A percentile compares a stretch with the other conserved stretches of the same genome.
phyloP scores from a whole-genome alignment of 2,329 filamentous ascomycete species.

The Penicillium sp. region DNA sequence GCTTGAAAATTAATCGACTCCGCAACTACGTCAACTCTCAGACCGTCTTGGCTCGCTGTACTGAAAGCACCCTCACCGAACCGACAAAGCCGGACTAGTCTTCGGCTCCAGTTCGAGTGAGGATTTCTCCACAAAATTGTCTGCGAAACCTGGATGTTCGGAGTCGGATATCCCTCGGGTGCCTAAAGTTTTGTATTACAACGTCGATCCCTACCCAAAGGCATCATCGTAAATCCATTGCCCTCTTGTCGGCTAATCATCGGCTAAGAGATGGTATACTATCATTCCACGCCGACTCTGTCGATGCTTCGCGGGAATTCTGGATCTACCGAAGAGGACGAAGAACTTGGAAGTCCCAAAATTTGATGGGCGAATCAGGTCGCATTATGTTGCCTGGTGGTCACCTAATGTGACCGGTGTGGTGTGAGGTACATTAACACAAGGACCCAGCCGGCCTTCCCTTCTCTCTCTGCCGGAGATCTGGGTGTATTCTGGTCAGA shows the following conservation, averaged over 20 bases:
- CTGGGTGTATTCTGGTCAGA: neutral
- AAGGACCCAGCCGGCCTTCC: no score
- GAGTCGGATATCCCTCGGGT: neutral
- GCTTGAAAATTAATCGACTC: neutral
- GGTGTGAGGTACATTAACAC: no score
- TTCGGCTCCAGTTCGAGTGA: neutral
- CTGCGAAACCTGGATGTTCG: neutral
- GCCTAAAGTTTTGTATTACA: neutral
- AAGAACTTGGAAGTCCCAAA: no score
- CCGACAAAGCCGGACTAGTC: neutral
- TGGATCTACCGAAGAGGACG: no score
- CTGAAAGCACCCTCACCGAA: neutral
- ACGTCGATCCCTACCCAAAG: neutral
- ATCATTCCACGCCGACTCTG: no score
- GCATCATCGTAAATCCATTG: neutral
- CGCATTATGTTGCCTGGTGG: neutral
- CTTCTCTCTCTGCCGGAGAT: neutral
- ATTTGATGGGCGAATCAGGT: no score
- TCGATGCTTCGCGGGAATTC: no score
- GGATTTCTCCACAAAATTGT: neutral
- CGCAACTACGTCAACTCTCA: neutral
- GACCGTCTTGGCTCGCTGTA: neutral
- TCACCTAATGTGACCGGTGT: no score
- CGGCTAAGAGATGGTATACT: neutral
- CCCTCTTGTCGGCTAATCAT: slow-evolving; percentile 1